These are phyloP conservation scores for Gossypium gossypioides DNA, from an alignment of 441 rosid species.

Conservation along the genomic window DNA sequence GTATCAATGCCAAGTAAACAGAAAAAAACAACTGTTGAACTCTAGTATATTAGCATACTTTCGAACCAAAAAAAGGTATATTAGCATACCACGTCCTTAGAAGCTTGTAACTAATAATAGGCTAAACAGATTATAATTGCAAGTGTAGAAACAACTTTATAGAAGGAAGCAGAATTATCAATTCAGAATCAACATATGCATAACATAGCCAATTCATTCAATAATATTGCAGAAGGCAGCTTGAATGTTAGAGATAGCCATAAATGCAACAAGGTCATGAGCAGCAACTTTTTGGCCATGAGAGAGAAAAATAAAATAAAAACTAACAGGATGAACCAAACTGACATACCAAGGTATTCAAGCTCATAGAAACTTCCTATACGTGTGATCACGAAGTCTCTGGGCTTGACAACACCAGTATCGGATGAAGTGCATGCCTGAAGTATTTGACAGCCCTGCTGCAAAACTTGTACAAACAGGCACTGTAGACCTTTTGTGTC, in stretches of 20 bases:
- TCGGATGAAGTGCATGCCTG: constrained; percentile 81
- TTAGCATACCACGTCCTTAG: background rate
- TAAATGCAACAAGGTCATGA: background rate
- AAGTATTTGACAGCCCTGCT: constrained; percentile 97
- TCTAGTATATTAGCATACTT: background rate
- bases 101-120: background rate
- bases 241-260: background rate
- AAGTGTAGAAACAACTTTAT: background rate
- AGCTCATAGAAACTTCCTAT: constrained; percentile 95
- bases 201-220: background rate
- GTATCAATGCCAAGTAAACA: constrained; percentile 6
- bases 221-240: background rate
- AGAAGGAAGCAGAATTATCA: background rate
- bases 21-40: constrained; percentile 3
- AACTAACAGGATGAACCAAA: constrained; percentile 10
- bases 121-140: constrained; percentile 7
- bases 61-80: background rate
- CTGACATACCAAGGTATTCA: constrained; percentile 71
- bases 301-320: background rate
- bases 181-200: background rate
- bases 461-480: constrained; percentile 93
- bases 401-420: constrained; percentile 66
- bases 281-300: background rate
- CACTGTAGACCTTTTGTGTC: constrained; percentile 98
- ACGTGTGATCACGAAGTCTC: constrained; percentile 87